Conservation (phyloP, 2,329 filamentous ascomycete species). For the Stemphylium lycopersici region DNA sequence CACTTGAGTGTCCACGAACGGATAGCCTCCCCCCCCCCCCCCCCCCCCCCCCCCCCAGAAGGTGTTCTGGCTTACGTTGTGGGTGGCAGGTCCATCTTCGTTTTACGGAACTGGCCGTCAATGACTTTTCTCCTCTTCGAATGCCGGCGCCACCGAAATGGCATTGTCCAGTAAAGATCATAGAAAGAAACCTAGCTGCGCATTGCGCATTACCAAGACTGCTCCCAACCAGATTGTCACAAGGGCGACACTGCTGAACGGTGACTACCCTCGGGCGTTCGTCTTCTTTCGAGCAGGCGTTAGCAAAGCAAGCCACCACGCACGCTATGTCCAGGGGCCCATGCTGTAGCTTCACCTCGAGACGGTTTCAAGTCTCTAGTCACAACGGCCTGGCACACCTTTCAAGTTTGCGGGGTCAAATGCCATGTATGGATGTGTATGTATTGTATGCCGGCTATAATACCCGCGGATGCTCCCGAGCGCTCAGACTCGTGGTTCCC, state of each 20-base stretch:
- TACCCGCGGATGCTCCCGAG: slow-evolving; percentile 10
- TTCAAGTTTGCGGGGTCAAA: slow-evolving; percentile 1
- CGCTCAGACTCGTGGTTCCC: slow-evolving; percentile 3
- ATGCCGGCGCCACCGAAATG: too few species aligned
- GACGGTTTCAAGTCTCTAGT: slow-evolving; percentile 8
- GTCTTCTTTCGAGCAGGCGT: slow-evolving; percentile 13
- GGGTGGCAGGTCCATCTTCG: too few species aligned
- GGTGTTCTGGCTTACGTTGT: too few species aligned
- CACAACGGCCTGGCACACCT: neutral
- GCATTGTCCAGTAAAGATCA: too few species aligned
- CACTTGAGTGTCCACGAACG: neutral
- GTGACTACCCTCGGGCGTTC: slow-evolving; percentile 2
- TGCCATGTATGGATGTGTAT: neutral
- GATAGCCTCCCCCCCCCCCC: too few species aligned
- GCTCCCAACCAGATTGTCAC: neutral
- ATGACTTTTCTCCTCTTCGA: too few species aligned
- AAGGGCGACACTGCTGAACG: neutral
- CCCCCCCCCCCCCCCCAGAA: too few species aligned
- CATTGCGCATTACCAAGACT: neutral
- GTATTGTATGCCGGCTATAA: slow-evolving; percentile 10
- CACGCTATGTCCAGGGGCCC: slow-evolving; percentile 6
- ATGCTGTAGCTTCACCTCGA: slow-evolving; percentile 7
- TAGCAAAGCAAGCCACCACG: neutral
- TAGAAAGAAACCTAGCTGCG: neutral
- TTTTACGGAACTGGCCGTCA: too few species aligned